Base-by-base conservation (phyloP, 2,329 filamentous ascomycete species). In the Trichoderma sp. region DNA sequence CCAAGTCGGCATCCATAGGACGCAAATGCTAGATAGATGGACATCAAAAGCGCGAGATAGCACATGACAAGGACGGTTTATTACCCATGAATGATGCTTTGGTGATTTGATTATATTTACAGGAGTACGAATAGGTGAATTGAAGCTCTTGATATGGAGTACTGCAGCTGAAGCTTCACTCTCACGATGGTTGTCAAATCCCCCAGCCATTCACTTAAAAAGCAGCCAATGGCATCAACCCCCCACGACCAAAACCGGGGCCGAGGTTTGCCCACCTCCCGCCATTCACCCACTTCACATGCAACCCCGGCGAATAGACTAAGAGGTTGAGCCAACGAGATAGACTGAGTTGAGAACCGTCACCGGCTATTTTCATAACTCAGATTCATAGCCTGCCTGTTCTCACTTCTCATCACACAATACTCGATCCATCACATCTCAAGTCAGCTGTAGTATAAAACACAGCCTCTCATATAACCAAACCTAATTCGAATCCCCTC, bases 211-310 rank as follows among this genome's bases (percentile, higher is more conserved):
- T 35, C 18, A 45, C 33, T 71, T 60, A 63, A 71, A 41, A 29
- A 45, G 35, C n/a, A 63, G 68, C 68, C 56, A 71, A 71, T 71
- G 56, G 62, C 56, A 63, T 71, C 38, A 35, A 21, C 7, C 31
- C 1, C n/a, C 11, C 50, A 27, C 5, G 8, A 11, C 11, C 35
- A 18, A 63, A 35, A 33, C 59, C 56, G 69, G 38, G 41, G 69
- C 69, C 69, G 69, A 73, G 69, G 69, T 73, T 73, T 73, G 59
- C 60, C 69, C 69, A 73, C 24, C n/a, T 60, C 69, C 33, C 27
- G 35, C 31, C 56, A 45, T n/a, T 63, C 59, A 71, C 56, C 59
- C 68, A 63, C 68, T 63, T 63, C 68, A 50, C 68, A 62, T 62
- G 35, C 35, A 45, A n/a, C n/a, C 45, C 45, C 7, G n/a, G 18